Percentiles rank a stretch among this genome's conserved stretches.
Evolutionary conservation across 2,329 filamentous ascomycete genomes (phyloP).

Genomic region (Fusarium dimerum): DNA sequence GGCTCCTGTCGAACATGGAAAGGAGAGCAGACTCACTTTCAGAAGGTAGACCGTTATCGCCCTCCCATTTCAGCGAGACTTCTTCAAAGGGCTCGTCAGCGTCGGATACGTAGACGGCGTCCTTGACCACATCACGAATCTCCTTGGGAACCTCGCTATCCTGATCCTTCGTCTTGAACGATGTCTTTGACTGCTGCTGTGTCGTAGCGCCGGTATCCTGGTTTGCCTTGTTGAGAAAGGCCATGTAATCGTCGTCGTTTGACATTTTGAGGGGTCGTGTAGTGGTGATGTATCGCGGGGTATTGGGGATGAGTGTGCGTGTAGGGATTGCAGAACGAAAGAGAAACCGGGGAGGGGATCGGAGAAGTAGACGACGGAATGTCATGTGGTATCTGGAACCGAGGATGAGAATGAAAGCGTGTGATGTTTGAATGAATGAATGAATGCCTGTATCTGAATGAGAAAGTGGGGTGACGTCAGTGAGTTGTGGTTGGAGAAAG

Average conservation of each 20-base stretch:
- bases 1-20: neutral
- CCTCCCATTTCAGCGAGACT: conserved; percentile 66
- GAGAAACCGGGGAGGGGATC: neutral
- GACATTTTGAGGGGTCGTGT: conserved; percentile 53
- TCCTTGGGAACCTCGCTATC: conserved; percentile 61
- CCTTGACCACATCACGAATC: conserved; percentile 51
- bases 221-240: conserved; percentile 88
- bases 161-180: conserved; percentile 54
- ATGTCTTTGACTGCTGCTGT: conserved; percentile 23
- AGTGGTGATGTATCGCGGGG: conserved; percentile 20
- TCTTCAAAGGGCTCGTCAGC: conserved; percentile 84
- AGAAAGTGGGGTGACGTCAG: conserved; percentile 35
- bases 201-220: conserved; percentile 55
- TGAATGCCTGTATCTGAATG: conserved; percentile 13
- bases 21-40: conserved; percentile 53
- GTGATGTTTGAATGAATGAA: conserved; percentile 15
- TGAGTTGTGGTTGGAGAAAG: neutral
- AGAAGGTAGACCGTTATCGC: conserved; percentile 54
- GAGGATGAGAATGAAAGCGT: conserved; percentile 9
- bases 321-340: neutral
- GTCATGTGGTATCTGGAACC: conserved; percentile 4
- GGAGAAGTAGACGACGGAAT: conserved; percentile 2
- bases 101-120: conserved; percentile 74
- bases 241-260: conserved; percentile 78
- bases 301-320: neutral